phyloP scores from a whole-genome alignment of 2,329 filamentous ascomycete species.

The Apiospora malaysiana region DNA sequence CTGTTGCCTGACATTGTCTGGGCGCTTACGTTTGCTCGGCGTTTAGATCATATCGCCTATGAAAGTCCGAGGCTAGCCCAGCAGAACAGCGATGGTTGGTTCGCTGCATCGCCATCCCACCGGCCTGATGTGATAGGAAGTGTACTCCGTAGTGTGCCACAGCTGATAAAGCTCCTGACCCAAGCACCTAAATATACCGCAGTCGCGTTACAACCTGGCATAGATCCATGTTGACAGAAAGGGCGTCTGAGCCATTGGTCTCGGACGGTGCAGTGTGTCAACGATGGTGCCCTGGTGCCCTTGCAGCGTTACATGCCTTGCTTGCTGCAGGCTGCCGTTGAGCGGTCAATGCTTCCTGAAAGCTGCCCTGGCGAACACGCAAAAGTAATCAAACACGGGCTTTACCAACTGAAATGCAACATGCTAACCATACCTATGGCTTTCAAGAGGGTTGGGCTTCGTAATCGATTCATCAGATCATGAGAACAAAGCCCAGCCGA shows the following conservation, averaged over 20 bases:
- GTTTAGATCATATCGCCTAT: neutral
- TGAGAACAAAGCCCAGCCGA: neutral
- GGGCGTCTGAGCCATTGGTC: no score
- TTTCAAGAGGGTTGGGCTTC: neutral
- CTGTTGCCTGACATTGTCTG: neutral
- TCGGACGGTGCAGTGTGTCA: neutral
- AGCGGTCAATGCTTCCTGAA: neutral
- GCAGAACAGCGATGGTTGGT: neutral
- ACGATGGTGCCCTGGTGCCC: neutral
- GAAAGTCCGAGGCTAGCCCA: neutral
- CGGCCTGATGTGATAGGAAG: neutral
- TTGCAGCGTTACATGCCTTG: slow-evolving; percentile 8
- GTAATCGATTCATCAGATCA: neutral
- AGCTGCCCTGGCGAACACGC: neutral
- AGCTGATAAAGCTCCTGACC: neutral
- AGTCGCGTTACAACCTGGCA: no score
- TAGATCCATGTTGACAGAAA: no score
- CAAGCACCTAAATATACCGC: no score
- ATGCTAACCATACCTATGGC: neutral
- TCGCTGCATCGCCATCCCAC: neutral
- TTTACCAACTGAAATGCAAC: neutral
- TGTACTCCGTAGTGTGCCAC: no score
- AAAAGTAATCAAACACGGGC: neutral
- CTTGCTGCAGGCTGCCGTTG: slow-evolving; percentile 1
- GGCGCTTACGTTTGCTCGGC: neutral